phyloP scores from a whole-genome alignment of 352 stramenopile genomes.

The Phytophthora constricta region DNA sequence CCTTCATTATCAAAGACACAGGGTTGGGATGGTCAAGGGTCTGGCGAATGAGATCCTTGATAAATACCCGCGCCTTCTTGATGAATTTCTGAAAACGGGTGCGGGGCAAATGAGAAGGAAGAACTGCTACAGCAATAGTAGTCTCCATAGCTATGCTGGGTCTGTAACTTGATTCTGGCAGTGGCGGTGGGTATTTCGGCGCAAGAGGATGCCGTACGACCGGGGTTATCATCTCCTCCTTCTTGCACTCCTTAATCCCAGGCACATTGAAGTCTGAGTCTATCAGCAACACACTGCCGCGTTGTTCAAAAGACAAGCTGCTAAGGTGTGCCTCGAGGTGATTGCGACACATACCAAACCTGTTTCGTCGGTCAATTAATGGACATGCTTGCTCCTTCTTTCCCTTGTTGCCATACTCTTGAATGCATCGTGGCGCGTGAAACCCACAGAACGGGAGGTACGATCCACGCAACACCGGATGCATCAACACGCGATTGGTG shows the following conservation, averaged over 20 bases:
- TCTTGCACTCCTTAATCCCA: conserved; percentile 63
- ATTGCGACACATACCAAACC: conserved; percentile 75
- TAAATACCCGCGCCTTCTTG: conserved; percentile 8
- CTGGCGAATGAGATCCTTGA: conserved; percentile 3
- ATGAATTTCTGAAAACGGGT: conserved; percentile 17
- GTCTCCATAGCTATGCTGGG: conserved; percentile 20
- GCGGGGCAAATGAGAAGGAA: conserved; percentile 10
- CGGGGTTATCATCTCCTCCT: conserved; percentile 24
- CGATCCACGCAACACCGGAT: conserved; percentile 56
- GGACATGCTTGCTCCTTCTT: conserved; percentile 46
- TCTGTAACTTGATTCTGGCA: not conserved
- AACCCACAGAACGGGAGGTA: conserved; percentile 75
- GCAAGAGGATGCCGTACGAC: conserved; percentile 56
- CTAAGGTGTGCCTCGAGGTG: conserved; percentile 72
- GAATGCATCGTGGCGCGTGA: conserved; percentile 64
- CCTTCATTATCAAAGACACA: conserved; percentile 53
- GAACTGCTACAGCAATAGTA: conserved; percentile 24
- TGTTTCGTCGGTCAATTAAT: conserved; percentile 58
- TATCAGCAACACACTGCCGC: conserved; percentile 45
- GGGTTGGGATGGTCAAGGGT: conserved; percentile 50
- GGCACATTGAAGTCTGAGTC: conserved; percentile 74
- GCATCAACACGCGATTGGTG: conserved; percentile 62
- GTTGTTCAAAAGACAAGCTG: conserved; percentile 55
- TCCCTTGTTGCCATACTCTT: conserved; percentile 58
- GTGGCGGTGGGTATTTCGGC: conserved; percentile 49